These are phyloP conservation scores for Trichoderma cornu-damae DNA, from an alignment of 2,329 filamentous ascomycete species.

Conservation along the genomic window DNA sequence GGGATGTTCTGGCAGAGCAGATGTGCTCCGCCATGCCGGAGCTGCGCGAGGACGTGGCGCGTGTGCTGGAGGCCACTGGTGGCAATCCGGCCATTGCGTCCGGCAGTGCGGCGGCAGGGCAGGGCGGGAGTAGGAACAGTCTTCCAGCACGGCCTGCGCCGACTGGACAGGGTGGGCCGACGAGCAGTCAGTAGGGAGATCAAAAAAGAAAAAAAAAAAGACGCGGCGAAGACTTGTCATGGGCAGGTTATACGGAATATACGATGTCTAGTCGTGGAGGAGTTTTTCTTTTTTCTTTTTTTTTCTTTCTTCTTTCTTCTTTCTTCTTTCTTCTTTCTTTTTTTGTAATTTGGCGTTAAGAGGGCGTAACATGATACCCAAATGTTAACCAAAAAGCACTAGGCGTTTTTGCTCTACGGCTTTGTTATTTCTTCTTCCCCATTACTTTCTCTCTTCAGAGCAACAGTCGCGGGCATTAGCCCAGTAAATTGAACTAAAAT, in stretches of 20 bases:
- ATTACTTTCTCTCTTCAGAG: neutral
- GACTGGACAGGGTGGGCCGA: neutral
- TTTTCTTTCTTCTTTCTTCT: neutral
- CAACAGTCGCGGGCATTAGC: neutral
- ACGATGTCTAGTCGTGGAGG: neutral
- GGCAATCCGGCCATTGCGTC: conserved; percentile 21
- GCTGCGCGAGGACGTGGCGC: conserved; percentile 48
- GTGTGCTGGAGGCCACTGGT: conserved; percentile 46
- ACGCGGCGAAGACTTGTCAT: neutral
- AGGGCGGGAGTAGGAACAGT: neutral
- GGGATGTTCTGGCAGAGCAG: conserved; percentile 57
- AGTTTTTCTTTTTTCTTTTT: neutral
- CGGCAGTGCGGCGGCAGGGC: neutral
- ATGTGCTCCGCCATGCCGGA: conserved; percentile 56
- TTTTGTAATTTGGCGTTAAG: conserved; percentile 5
- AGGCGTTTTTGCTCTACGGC: neutral
- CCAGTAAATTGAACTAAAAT: neutral
- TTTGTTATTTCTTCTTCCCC: neutral
- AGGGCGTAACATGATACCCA: conserved; percentile 9
- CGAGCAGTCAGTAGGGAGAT: neutral
- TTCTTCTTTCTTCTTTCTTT: neutral
- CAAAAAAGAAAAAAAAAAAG: too few species aligned
- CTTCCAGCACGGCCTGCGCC: conserved; percentile 9
- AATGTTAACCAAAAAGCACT: neutral
- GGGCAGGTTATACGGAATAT: neutral